These are phyloP conservation scores for Lavandula angustifolia DNA, from an alignment of 257 asterid genomes.

Conservation along the genomic window DNA sequence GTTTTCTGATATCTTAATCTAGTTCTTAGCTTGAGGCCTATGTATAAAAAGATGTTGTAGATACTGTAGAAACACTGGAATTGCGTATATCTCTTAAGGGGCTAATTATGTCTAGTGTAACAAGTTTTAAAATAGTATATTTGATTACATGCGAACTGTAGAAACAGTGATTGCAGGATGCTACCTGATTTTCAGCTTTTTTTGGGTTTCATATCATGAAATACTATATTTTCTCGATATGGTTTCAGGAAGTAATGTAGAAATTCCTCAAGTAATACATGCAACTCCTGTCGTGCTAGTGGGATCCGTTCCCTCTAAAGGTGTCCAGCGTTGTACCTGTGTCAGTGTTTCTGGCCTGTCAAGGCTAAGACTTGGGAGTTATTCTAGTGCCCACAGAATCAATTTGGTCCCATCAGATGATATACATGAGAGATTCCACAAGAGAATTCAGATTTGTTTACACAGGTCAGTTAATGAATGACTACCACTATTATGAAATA, in stretches of 20 bases:
- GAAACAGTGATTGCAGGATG: not conserved
- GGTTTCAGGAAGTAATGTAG: slow-evolving; percentile 55
- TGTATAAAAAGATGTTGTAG: not conserved
- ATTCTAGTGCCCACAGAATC: slow-evolving; percentile 64
- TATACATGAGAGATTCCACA: slow-evolving; percentile 59
- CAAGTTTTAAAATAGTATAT: slow-evolving; percentile 9
- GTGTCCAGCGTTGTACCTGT: slow-evolving; percentile 61
- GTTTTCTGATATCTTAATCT: slow-evolving; percentile 1
- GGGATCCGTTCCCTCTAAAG: slow-evolving; percentile 45
- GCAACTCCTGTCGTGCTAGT: slow-evolving; percentile 51
- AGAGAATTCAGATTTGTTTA: slow-evolving; percentile 66
- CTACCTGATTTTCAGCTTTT: slow-evolving; percentile 12
- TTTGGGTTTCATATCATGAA: slow-evolving; percentile 2
- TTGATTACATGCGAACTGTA: not conserved
- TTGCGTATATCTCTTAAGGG: slow-evolving; percentile 9
- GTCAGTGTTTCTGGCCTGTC: slow-evolving; percentile 64
- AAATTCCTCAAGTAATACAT: slow-evolving; percentile 52
- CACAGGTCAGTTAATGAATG: slow-evolving; percentile 58
- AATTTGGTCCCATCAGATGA: slow-evolving; percentile 62
- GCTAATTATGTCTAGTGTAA: not conserved
- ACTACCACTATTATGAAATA: not conserved
- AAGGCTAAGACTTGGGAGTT: slow-evolving; percentile 67
- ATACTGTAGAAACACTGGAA: slow-evolving; percentile 7
- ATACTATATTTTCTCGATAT: slow-evolving; percentile 13
- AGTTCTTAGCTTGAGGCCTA: not conserved